Conservation (phyloP, 129 eudicot genomes). For the Heracleum sosnowskyi region DNA sequence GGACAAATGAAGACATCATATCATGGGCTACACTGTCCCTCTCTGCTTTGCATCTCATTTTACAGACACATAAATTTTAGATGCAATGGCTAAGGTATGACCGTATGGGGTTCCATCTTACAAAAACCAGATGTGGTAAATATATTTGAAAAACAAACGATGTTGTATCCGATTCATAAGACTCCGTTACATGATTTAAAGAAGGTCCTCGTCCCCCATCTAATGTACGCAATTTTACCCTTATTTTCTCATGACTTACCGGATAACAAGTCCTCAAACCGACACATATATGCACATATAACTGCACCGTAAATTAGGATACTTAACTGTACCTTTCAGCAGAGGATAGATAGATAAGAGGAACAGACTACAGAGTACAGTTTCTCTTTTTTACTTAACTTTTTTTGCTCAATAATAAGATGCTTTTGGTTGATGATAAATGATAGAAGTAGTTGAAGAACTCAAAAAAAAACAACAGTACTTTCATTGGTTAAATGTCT, state of each 20-base stretch:
- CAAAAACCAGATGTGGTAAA: neutral
- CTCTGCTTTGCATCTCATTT: constrained; percentile 13
- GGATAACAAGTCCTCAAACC: neutral
- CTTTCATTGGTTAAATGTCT: constrained; percentile 5
- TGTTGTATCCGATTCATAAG: neutral
- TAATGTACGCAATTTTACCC: too few species aligned
- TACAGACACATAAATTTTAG: neutral
- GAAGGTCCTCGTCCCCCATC: too few species aligned
- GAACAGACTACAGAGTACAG: neutral
- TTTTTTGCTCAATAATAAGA: neutral
- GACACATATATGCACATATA: neutral
- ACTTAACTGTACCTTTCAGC: neutral
- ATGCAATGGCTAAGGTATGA: constrained; percentile 11
- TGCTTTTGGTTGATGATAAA: neutral
- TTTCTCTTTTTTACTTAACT: neutral
- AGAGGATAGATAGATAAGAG: neutral
- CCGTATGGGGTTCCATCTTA: constrained; percentile 22
- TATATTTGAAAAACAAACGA: neutral
- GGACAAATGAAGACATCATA: constrained; percentile 7
- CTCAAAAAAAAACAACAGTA: constrained; percentile 12
- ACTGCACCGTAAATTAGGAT: neutral
- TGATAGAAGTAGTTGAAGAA: constrained; percentile 12
- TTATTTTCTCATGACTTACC: too few species aligned
- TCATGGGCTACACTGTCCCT: constrained; percentile 7
- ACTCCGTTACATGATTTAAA: neutral